Evolutionary conservation across 805 yeast genomes (phyloP), one percentile per base, ranked within the genome.

Genomic region (Lachancea fermentati): DNA sequence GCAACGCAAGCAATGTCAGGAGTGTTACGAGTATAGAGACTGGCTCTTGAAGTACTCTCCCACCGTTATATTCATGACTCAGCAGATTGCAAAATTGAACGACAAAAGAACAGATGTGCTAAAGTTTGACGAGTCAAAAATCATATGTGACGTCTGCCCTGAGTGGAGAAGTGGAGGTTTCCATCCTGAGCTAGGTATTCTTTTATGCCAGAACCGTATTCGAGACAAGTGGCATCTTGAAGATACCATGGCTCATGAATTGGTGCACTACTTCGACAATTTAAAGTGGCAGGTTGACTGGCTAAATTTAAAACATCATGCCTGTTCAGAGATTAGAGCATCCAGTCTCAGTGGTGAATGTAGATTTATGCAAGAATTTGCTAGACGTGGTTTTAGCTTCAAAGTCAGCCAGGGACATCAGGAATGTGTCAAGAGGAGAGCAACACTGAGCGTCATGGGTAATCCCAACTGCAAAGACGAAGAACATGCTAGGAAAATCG

Each of bases 321-420:
- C 98, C 1, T 93, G 98, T 61, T 81, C 97, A 1, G 98, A 93
- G 62, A 86, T 93, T 37, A 72, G 98, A 44, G 98, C 98, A 0
- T 81, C 94, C 8, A 81, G 87, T 50, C 69, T 93, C 16, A 83
- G 95, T 57, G 98, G 98, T 5, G 98, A 93, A 58, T 93, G 98
- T 64, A 75, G 97, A 19, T 78, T 91, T 52, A 75, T 81, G 77
- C 85, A 84, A 52, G 96, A 93, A 61, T 80, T 88, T 52, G 68
- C 75, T 42, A 59, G 69, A 41, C 51, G 63, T 36, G 65, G 65
- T 5, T 39, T 47, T 33, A 63, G 65, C 1, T 65, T 65, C 40
- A 68, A 77, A 60, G 73, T 86, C 49, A 79, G 79, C 24, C 76
- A 77, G 49, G 96, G 96, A 26, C 96, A 87, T 58, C 97, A 93